Evolutionary conservation across 2,329 filamentous ascomycete genomes (phyloP).

Genomic region (Botrytis sinoallii): DNA sequence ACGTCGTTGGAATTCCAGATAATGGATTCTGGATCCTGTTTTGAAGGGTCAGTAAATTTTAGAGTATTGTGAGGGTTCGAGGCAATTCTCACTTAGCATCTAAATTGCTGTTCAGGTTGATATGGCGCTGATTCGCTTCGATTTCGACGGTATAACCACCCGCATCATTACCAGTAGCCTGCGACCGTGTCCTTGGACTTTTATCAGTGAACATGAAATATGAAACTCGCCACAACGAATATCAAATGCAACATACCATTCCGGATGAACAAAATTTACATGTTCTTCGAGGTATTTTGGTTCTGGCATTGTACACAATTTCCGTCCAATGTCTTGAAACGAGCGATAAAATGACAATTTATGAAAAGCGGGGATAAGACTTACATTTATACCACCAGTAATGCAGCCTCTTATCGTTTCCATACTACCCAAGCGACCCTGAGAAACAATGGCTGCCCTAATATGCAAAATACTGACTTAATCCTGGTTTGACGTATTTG

Average conservation of each 20-base stretch:
- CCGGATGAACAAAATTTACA: conserved; percentile 1
- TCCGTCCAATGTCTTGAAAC: too few relatives aligned
- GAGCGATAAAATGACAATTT: not conserved
- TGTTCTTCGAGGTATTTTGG: not conserved
- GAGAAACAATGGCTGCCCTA: not conserved
- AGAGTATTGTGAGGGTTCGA: not conserved
- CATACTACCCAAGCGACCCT: not conserved
- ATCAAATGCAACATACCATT: not conserved
- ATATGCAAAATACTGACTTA: not conserved
- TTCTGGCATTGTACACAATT: not conserved
- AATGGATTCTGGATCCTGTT: conserved; percentile 54
- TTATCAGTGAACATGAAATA: not conserved
- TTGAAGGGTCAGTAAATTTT: not conserved
- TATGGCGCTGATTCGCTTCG: conserved; percentile 2
- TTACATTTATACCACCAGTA: not conserved
- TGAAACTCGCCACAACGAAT: not conserved
- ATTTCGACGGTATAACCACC: not conserved
- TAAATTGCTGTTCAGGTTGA: conserved; percentile 16
- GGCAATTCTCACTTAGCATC: conserved; percentile 11
- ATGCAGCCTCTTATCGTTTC: not conserved
- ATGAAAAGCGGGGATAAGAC: not conserved
- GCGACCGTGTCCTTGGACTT: not conserved
- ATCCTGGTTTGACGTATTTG: not conserved
- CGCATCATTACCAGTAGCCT: not conserved
- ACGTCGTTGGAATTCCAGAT: conserved; percentile 49